Base-by-base conservation (phyloP, 2,329 filamentous ascomycete species). In the Pseudophaeomoniella oleicola region DNA sequence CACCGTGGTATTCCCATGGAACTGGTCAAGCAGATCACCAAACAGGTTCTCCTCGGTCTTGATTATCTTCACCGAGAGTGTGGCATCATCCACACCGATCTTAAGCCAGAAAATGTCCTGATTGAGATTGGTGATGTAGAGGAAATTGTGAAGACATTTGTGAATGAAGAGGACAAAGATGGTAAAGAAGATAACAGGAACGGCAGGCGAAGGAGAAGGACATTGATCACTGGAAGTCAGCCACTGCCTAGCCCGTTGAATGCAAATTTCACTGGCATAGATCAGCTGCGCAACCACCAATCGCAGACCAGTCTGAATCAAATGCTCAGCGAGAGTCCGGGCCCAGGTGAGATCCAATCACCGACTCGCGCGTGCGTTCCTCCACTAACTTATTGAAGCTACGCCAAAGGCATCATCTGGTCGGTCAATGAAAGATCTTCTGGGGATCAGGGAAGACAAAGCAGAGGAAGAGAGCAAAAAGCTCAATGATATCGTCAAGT, bases 111-210 rank as follows among this genome's bases (percentile, higher is more conserved):
- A 57, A 98, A 98, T 54, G 90, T 98, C 19, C 69, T 98, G 46
- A 96, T 98, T 55, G 90, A 98, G 62, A 96, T 98, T 53, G 90
- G 90, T 46, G 90, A 98, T 50, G 90, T 98, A 35, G 90, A 98
- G 65, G 85, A 96, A 59, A 96, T 96, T 44, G 90, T 98, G 40
- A 88, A 94, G 62, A 86, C 83, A 42, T 88, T 92, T 44, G 88
- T 98, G 38, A 88, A 94, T 60, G 83, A 78, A 43, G 82, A 90
- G 35, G 64, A 73, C 48, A 74, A 74, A 49, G 71, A 76, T 36
- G 79, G 81, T 42, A 90, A 90, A 58, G 85, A 92, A 55, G 86
- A 87, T 55, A 86, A 93, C 53, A 74, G 87, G 46, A 96, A 94
- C 58, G 88, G 90, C 36, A 75, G 90, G 42, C 73, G 90, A 58